These are phyloP conservation scores for Porcisia deanei DNA, from an alignment of 208 protist genomes.

Conservation along the genomic window DNA sequence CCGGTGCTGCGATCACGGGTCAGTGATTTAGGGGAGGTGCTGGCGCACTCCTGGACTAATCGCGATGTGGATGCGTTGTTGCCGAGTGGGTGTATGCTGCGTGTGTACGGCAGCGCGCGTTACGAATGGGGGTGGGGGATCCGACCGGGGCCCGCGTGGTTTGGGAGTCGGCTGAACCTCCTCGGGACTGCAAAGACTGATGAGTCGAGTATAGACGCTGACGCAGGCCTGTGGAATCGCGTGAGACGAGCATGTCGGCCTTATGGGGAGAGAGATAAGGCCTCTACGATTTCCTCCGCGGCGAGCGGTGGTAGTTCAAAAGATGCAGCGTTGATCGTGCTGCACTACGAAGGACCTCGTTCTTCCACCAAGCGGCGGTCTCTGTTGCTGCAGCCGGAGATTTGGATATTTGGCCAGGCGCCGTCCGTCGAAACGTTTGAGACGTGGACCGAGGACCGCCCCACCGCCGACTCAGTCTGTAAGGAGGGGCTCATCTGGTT, in stretches of 20 bases:
- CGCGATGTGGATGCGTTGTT: conserved; percentile 76
- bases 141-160: conserved; percentile 66
- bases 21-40: conserved; percentile 55
- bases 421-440: conserved; percentile 70
- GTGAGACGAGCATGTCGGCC: neutral
- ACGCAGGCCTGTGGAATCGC: neutral
- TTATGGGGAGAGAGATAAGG: neutral
- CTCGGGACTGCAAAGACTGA: conserved; percentile 3
- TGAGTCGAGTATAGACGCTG: neutral
- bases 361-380: conserved; percentile 64
- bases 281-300: neutral
- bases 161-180: conserved; percentile 53
- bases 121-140: conserved; percentile 90
- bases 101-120: conserved; percentile 71
- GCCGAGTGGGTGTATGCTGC: conserved; percentile 59
- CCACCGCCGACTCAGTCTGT: conserved; percentile 51
- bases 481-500: conserved; percentile 76
- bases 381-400: conserved; percentile 72
- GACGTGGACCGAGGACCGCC: conserved; percentile 64
- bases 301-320: neutral
- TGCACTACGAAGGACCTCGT: conserved; percentile 87
- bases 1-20: conserved; percentile 69
- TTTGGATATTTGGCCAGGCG: conserved; percentile 61
- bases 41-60: conserved; percentile 76
- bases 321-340: conserved; percentile 76